Evolutionary conservation across 176 grass and related monocot species (phyloP).

Genomic region (Otatea glauca): DNA sequence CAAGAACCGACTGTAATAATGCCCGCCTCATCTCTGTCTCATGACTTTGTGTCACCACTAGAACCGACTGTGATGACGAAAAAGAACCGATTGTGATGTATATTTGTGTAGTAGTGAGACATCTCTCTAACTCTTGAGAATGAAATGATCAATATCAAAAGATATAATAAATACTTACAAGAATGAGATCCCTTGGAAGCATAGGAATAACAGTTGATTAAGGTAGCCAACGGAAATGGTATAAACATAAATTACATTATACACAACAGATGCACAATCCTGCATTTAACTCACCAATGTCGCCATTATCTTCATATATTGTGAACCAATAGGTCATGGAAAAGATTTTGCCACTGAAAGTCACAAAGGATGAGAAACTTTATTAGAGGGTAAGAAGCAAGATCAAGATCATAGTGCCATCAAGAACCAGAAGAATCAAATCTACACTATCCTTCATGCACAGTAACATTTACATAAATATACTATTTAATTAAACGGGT

Average conservation of each 20-base stretch:
- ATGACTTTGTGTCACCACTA: no score
- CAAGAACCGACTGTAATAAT: no score
- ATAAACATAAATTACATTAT: slow-evolving; percentile 8
- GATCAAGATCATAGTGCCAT: not conserved
- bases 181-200: not conserved
- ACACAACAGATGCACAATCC: not conserved
- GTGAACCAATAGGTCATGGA: not conserved
- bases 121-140: not conserved
- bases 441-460: not conserved
- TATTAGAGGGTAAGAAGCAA: not conserved
- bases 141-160: not conserved
- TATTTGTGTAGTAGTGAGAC: no score
- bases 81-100: no score
- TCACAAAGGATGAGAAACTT: not conserved
- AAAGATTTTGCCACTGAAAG: slow-evolving; percentile 50
- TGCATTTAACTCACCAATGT: not conserved
- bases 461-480: not conserved
- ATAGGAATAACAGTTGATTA: not conserved
- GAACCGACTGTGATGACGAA: no score
- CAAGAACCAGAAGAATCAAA: not conserved
- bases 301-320: slow-evolving; percentile 15
- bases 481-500: no score
- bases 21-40: no score
- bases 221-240: not conserved
- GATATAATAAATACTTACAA: not conserved